Percentiles rank a stretch among this genome's conserved stretches.
Conservation (phyloP, 805 yeast species). For the Candida tammaniensis region DNA sequence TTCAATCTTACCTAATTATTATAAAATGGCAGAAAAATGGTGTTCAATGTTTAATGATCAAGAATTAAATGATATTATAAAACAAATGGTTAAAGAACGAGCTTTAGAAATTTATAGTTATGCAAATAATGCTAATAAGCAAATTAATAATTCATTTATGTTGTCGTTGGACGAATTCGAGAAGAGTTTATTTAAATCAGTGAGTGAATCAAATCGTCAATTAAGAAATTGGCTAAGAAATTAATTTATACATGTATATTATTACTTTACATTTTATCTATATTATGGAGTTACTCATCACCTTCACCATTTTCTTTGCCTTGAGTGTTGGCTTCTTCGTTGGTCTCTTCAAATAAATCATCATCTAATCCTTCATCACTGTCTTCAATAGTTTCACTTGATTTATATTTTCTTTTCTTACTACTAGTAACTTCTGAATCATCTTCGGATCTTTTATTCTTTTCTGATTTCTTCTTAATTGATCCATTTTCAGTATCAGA, state of each 20-base stretch:
- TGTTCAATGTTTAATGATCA: constrained; percentile 64
- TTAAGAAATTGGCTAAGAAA: constrained; percentile 37
- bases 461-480: constrained; percentile 1
- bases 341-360: constrained; percentile 24
- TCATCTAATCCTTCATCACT: constrained; percentile 47
- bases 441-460: too few relatives aligned
- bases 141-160: constrained; percentile 51
- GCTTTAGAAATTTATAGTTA: constrained; percentile 70
- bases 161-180: constrained; percentile 77
- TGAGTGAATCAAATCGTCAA: constrained; percentile 47
- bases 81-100: constrained; percentile 57
- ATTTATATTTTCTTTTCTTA: constrained; percentile 25
- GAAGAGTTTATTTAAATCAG: constrained; percentile 50
- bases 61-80: constrained; percentile 51
- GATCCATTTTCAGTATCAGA: constrained; percentile 7
- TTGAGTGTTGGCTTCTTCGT: constrained; percentile 11
- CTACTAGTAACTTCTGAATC: constrained; percentile 6
- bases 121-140: constrained; percentile 54
- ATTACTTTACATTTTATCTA: constrained; percentile 24
- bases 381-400: constrained; percentile 39
- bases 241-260: constrained; percentile 9
- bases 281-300: constrained; percentile 13
- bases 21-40: constrained; percentile 75
- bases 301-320: constrained; percentile 7
- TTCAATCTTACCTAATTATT: constrained; percentile 63